These are phyloP conservation scores for Backusella psychrophila DNA, from an alignment of 192 early-diverging fungal species.

Conservation along the genomic window DNA sequence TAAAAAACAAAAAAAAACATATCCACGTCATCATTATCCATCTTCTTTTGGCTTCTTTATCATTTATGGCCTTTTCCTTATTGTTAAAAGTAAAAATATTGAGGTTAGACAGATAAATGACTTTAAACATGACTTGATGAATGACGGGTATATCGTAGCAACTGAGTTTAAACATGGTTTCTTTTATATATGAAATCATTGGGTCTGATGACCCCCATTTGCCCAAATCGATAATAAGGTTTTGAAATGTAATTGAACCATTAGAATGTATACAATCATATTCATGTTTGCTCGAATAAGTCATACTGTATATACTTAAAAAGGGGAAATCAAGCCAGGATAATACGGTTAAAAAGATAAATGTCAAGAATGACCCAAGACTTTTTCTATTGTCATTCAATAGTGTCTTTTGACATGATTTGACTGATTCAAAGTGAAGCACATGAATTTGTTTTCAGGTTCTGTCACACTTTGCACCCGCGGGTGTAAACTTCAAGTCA, in stretches of 20 bases:
- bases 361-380: background rate
- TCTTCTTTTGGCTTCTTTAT: background rate
- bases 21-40: background rate
- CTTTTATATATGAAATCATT: background rate
- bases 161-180: background rate
- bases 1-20: too few species aligned
- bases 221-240: background rate
- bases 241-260: background rate
- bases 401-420: background rate
- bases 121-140: background rate
- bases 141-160: background rate
- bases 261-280: too few species aligned
- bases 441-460: background rate
- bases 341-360: background rate
- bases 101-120: background rate
- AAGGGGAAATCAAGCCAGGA: background rate
- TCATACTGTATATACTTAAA: background rate
- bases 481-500: background rate
- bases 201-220: background rate
- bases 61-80: background rate
- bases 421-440: background rate
- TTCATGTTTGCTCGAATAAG: too few species aligned
- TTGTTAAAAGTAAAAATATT: background rate
- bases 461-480: background rate
- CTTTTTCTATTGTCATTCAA: background rate